Evolutionary conservation across 1,284 basidiomycete genomes (phyloP), one percentile per base, ranked within the genome.

Genomic region (Lentinula novae-zelandiae): DNA sequence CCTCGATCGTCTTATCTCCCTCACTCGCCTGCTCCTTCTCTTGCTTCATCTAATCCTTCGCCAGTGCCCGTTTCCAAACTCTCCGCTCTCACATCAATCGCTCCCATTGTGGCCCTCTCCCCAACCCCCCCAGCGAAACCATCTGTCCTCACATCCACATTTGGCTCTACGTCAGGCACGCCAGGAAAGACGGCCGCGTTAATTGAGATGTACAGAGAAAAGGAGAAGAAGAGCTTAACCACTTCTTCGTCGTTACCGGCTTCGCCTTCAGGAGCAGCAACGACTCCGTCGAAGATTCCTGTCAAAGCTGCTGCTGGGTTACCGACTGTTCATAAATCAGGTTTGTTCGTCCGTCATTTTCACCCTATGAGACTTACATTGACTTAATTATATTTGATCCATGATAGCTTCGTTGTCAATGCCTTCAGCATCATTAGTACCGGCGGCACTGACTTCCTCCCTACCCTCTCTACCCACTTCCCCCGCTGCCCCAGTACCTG

Each of bases 151-250:
- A 52, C 39, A 15, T 17, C 40, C 9, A 20, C 53, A 31, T 33
- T 50, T 13, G 49, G 49, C 15, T 50, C 49, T 22, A 54, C 53
- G 10, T 39, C 46, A 5, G 53, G 62, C 31, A 49, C 51, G 0
- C 36, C 72, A 50, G 86, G 85, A 73, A 89, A 85, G 74, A 90
- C 88, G 2, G 86, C 87, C 5, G 80, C 84, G 2, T 77, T 92
- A 54, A 92, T 92, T 66, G 88, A 91, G 71, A 88, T 92, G 88
- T 92, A 90, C 67, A 82, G 88, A 48, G 86, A 91, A 73, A 80
- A 81, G 54, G 90, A 92, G 34, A 53, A 65, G 57, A 63, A 68
- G 48, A 58, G 66, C 69, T 73, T 50, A 15, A 27, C 2, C 27
- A 27, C 27, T 27, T 27, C 27, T 27, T 12, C 49, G 22, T 34